Base-by-base conservation (phyloP, 2,329 filamentous ascomycete genomes). In the Aspergillus sojae region DNA sequence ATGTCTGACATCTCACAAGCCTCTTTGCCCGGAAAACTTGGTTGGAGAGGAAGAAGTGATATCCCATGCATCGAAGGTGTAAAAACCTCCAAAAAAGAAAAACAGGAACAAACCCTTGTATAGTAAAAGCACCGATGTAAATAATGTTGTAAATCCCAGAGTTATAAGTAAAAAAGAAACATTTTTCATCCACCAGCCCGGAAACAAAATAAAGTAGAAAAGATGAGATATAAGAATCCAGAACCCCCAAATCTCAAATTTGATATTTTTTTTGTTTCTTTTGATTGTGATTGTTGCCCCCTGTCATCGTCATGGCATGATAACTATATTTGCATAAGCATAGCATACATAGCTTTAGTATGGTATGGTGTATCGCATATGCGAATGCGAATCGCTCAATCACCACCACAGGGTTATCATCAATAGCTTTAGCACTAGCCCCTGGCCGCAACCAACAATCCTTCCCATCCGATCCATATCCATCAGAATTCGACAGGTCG, bases 351-450 rank as follows among this genome's bases (percentile, higher is more conserved):
- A 48, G 56, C 28, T 30, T 48, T n/a, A 30, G 43, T 57, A 55
- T 39, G 52, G 52, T 55, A 36, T 55, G 52, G 52, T 55, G 52
- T 39, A 55, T 55, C 19, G 32, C 52, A 55, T 55, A 55, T 55
- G 52, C 21, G 57, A 36, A 54, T 52, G 41, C 30, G 39, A 32
- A 43, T 48, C 57, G 23, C 39, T 54, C 34, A 60, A 43, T 53
- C 57, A 59, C 61, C 61, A 55, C 63, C 59, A 60, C 62, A 64
- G 58, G 62, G 57, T 58, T 61, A 63, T 61, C 66, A 65, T 61
- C 62, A 66, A 60, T 59, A 65, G 62, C 70, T 71, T 69, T 68
- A 70, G 72, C 66, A 68, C 64, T 73, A 72, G 48, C 36, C 58
- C 58, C 58, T 53, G 34, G 58, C 58, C 65, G 56, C 57, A 61